Evolutionary conservation across 2,329 filamentous ascomycete genomes (phyloP), one percentile per base, ranked within the genome.

Genomic region (Phyllosticta citribraziliensis): DNA sequence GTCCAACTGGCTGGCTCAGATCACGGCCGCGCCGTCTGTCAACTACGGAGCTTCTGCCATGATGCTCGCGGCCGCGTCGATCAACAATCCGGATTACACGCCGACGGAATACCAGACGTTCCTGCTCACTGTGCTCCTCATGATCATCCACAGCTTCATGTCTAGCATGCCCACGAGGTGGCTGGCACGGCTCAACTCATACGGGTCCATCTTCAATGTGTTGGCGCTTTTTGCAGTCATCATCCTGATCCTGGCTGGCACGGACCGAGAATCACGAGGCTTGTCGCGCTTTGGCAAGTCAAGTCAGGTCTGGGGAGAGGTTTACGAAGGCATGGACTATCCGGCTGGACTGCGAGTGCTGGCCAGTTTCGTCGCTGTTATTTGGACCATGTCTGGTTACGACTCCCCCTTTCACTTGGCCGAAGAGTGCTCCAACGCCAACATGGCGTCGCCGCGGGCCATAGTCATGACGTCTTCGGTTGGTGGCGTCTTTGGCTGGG

Each of bases 341-440:
- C 85, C 87, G 0, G 79, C 85, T 59, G 87, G 87, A 19, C 76
- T 89, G 20, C 82, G 84, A 0, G 79, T 89, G 0, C 76, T 90
- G 25, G 89, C 89, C 86, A 84, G 81, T 22, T 91, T 90, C 70
- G 81, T 88, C 52, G 80, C 82, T 27, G 85, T 88, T 35, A 87
- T 88, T 64, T 88, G 85, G 85, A 87, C 84, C 5, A 86, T 85
- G 78, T 64, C 60, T 56, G 60, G 50, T 51, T 88, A 88, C 69
- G 86, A 88, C 70, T 80, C 80, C 0, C 83, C 86, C 0, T 89
- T 89, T 70, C 87, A 90, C 73, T 73, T 90, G n/a, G 81, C 84
- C 3, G 87, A 91, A 69, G 87, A 91, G 72, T 90, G 87, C 72
- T 85, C 84, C 63, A 90, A 90, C 66, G 87, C 88, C 27, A 84